These are phyloP conservation scores for Stylosanthes scabra DNA, from an alignment of 331 rosid species.

Conservation along the genomic window DNA sequence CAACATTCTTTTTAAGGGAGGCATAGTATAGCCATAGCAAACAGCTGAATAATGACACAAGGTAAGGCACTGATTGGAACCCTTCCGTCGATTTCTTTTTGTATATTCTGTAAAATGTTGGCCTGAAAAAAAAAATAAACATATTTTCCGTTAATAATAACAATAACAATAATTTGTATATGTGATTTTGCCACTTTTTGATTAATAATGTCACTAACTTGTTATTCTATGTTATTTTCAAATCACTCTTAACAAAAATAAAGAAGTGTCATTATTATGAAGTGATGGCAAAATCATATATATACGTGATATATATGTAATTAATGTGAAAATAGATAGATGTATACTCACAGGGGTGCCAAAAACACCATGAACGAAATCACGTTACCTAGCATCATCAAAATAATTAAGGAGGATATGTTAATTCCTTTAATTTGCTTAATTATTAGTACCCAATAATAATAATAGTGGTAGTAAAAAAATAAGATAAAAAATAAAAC, in stretches of 20 bases:
- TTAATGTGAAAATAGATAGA: too few species aligned
- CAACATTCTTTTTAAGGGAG: constrained; percentile 45
- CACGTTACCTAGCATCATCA: constrained; percentile 60
- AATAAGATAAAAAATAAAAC: too few species aligned
- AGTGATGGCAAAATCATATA: too few species aligned
- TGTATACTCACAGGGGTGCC: constrained; percentile 75
- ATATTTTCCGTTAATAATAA: background rate
- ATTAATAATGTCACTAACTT: too few species aligned
- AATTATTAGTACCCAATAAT: background rate
- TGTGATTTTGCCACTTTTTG: too few species aligned
- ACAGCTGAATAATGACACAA: constrained; percentile 77
- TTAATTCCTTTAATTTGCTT: constrained; percentile 19
- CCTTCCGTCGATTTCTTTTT: constrained; percentile 69
- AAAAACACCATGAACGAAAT: constrained; percentile 75
- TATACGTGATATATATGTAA: background rate
- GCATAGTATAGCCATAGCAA: constrained; percentile 85
- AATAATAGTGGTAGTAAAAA: background rate
- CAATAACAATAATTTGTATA: too few species aligned
- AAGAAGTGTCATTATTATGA: too few species aligned
- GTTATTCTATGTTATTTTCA: too few species aligned
- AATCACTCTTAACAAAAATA: too few species aligned
- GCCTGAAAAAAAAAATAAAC: constrained; percentile 42
- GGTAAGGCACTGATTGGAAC: constrained; percentile 80
- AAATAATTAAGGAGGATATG: background rate
- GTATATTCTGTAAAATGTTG: constrained; percentile 71